phyloP scores from a whole-genome alignment of 768 basidiomycete species.

The Psilocybe azurescens region DNA sequence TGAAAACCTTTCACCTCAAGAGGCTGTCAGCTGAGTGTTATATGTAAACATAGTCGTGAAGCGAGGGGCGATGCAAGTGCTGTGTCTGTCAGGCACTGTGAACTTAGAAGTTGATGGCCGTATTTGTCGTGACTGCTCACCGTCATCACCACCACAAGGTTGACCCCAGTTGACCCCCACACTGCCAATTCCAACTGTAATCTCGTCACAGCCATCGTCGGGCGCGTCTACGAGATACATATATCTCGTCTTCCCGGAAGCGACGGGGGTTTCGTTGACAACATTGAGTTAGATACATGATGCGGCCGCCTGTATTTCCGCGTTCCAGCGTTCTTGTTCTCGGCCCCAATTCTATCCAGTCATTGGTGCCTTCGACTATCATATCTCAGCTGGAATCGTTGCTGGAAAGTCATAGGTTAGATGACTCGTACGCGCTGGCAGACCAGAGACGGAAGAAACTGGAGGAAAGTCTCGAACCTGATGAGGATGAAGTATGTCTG shows the following conservation, averaged over 20 bases:
- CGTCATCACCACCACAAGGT: slow-evolving; percentile 1
- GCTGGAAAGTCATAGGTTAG: slow-evolving; percentile 64
- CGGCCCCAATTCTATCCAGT: slow-evolving; percentile 61
- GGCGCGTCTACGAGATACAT: neutral
- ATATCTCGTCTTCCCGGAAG: neutral
- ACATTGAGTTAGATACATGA: slow-evolving; percentile 11
- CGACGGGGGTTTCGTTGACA: neutral
- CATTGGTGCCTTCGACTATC: slow-evolving; percentile 73
- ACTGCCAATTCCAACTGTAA: neutral
- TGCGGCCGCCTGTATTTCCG: slow-evolving; percentile 51
- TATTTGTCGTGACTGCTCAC: slow-evolving; percentile 1
- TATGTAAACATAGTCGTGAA: neutral
- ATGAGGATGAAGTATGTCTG: slow-evolving; percentile 58
- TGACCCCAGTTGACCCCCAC: neutral
- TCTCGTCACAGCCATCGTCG: neutral
- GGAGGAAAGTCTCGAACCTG: slow-evolving; percentile 53
- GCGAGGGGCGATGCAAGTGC: slow-evolving; percentile 13
- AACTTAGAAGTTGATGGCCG: slow-evolving; percentile 6
- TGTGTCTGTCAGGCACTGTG: slow-evolving; percentile 10
- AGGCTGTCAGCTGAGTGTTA: neutral
- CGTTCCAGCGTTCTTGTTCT: slow-evolving; percentile 74
- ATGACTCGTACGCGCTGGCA: slow-evolving; percentile 66
- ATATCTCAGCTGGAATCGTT: slow-evolving; percentile 76
- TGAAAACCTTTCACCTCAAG: neutral
- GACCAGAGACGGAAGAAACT: slow-evolving; percentile 65